phyloP scores from a whole-genome alignment of 176 grass and related monocot genomes.

The Microstegium vimineum region DNA sequence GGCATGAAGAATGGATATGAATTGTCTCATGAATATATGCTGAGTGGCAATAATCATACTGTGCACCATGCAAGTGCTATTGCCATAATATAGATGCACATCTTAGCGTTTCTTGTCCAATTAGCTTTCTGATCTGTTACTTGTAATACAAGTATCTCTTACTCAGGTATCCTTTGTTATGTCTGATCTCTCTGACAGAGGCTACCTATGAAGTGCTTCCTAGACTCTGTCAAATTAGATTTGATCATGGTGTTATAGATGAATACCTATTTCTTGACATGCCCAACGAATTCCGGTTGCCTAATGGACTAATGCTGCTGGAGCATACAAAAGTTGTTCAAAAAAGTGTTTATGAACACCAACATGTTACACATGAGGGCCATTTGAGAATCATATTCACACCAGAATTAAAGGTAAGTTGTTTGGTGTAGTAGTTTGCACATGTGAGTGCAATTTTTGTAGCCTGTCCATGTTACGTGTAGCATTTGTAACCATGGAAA shows the following conservation, averaged over 20 bases:
- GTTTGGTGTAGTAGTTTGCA: neutral
- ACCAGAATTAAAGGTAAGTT: constrained; percentile 80
- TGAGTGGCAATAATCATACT: neutral
- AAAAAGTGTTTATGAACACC: constrained; percentile 89
- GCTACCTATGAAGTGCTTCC: constrained; percentile 92
- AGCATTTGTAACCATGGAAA: constrained; percentile 32
- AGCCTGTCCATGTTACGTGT: neutral
- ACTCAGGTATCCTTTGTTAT: neutral
- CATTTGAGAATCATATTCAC: constrained; percentile 93
- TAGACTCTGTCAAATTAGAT: constrained; percentile 94
- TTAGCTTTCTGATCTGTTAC: neutral
- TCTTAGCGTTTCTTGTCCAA: neutral
- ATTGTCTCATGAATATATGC: neutral
- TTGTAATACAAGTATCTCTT: neutral
- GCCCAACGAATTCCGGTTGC: constrained; percentile 75
- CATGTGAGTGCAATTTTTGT: neutral
- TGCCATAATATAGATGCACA: constrained; percentile 5
- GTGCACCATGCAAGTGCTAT: neutral
- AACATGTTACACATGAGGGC: constrained; percentile 78
- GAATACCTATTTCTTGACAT: constrained; percentile 89
- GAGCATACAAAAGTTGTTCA: constrained; percentile 92
- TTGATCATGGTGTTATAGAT: constrained; percentile 89
- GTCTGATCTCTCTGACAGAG: constrained; percentile 51
- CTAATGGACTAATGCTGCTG: constrained; percentile 71
- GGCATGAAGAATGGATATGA: neutral